Base-by-base conservation (phyloP, 2,329 filamentous ascomycete species). In the Trichophyton schoenleinii region DNA sequence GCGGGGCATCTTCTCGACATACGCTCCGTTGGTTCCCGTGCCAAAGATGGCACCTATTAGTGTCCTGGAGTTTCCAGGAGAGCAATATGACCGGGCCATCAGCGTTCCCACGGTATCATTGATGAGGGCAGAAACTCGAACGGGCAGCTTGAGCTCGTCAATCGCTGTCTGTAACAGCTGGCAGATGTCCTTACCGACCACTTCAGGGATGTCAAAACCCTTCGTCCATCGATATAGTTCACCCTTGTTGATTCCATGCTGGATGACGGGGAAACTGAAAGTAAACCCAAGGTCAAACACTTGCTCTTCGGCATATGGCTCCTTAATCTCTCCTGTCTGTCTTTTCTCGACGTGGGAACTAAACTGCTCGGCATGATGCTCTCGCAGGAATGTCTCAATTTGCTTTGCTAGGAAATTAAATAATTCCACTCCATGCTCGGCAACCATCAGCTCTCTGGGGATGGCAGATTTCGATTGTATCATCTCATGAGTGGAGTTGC, bases 51-150 rank as follows among this genome's bases (percentile, higher is more conserved):
- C 92, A 60, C 94, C 94, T n/a, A 99, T 79, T 8, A 97, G 79
- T 3, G 94, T 92, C 55, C 87, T 85, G n/a, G 49, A 34, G 18
- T 13, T 53, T 3, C 90, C 89, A 3, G 88, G 89, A 15, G 90
- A 92, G 4, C 91, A 92, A 76, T 99, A 99, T 0, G 92, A 95
- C 68, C 94, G 87, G 36, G 94, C 92, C 92, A 99, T 96, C 42
- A 99, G 83, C 1, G 94, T 99, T 59, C 94, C 94, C 5, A 97
- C 94, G 0, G 94, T 97, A 72, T 99, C 94, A 73, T 99, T 99
- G 68, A 97, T 92, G 63, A 99, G 81, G 13, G 94, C 94, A 9
- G 91, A 89, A n/a, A 99, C 94, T 70, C 87, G 89, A 63, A 99
- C 91, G 0, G 94, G 94, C 5, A 99, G 83, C 63, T 85, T 80